Conservation (phyloP, 2,329 filamentous ascomycete species). For the Aspergillus sp. region DNA sequence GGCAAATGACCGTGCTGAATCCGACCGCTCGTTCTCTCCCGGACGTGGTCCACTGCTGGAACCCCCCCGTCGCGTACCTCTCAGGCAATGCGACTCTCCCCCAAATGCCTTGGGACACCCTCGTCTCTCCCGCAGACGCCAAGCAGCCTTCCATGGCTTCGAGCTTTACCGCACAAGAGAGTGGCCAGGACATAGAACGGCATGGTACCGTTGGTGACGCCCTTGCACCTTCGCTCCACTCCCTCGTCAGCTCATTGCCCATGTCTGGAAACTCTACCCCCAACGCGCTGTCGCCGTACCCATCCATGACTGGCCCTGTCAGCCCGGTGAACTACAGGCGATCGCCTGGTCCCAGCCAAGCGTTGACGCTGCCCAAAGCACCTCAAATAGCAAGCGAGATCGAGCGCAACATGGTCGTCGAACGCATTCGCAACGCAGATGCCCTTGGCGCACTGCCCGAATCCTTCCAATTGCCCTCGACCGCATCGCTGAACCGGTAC, state of each 20-base stretch:
- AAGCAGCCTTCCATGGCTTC: slow-evolving; percentile 73
- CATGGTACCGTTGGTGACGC: slow-evolving; percentile 53
- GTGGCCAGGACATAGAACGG: too few species aligned
- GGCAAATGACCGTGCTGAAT: slow-evolving; percentile 42
- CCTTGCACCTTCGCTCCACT: slow-evolving; percentile 62
- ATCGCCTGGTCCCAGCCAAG: slow-evolving; percentile 64
- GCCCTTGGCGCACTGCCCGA: slow-evolving; percentile 77
- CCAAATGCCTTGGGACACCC: slow-evolving; percentile 87
- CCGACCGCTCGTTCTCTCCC: slow-evolving; percentile 65
- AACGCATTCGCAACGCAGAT: slow-evolving; percentile 78
- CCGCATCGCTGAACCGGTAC: slow-evolving; percentile 81
- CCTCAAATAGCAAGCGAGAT: slow-evolving; percentile 82
- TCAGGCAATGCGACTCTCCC: slow-evolving; percentile 75
- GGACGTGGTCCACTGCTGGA: slow-evolving; percentile 70
- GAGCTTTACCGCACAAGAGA: slow-evolving; percentile 41
- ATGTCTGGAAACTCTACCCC: slow-evolving; percentile 66
- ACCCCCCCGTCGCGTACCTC: slow-evolving; percentile 67
- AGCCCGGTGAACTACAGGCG: slow-evolving; percentile 66
- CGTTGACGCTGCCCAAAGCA: slow-evolving; percentile 61
- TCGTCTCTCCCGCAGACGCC: slow-evolving; percentile 68
- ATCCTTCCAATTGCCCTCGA: slow-evolving; percentile 79
- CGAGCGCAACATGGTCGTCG: slow-evolving; percentile 76
- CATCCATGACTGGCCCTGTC: slow-evolving; percentile 62
- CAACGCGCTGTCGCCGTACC: slow-evolving; percentile 68
- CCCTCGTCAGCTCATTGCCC: slow-evolving; percentile 68